phyloP scores from a whole-genome alignment of 805 yeast species.

The Novakomyces olei region DNA sequence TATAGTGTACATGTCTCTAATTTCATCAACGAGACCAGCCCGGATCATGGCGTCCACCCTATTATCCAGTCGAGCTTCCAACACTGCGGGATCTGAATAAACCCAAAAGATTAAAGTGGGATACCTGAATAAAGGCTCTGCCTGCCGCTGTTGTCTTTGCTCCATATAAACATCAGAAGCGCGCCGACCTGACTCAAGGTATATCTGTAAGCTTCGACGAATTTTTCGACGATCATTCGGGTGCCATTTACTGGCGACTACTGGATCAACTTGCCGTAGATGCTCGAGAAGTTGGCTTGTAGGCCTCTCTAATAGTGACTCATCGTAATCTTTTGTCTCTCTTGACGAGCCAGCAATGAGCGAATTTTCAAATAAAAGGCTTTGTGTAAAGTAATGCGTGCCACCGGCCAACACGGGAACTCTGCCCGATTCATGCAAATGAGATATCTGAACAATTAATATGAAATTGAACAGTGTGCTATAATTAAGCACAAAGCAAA shows the following conservation, averaged over 20 bases:
- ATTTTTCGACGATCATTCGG: constrained; percentile 73
- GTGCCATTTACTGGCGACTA: constrained; percentile 59
- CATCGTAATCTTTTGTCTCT: constrained; percentile 23
- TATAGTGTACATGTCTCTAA: constrained; percentile 24
- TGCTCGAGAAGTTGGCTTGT: constrained; percentile 20
- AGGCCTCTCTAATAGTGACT: no score
- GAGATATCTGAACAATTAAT: constrained; percentile 17
- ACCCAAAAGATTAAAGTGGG: constrained; percentile 51
- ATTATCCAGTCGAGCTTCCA: constrained; percentile 43
- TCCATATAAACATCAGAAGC: constrained; percentile 50
- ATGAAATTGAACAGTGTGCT: no score
- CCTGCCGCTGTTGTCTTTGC: constrained; percentile 23
- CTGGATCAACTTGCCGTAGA: constrained; percentile 40
- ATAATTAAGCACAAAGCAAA: no score
- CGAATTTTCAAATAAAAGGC: neutral
- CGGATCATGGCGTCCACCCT: constrained; percentile 71
- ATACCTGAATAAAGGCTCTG: constrained; percentile 6
- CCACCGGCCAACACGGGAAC: constrained; percentile 86
- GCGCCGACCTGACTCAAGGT: constrained; percentile 35
- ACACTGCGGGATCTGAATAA: constrained; percentile 35
- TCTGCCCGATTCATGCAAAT: constrained; percentile 44
- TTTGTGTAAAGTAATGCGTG: constrained; percentile 53
- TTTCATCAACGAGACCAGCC: constrained; percentile 48
- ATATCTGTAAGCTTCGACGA: constrained; percentile 62
- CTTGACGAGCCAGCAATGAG: no score